These are phyloP conservation scores for Gossypium herbaceum DNA, from an alignment of 345 rosid genomes.

Conservation along the genomic window DNA sequence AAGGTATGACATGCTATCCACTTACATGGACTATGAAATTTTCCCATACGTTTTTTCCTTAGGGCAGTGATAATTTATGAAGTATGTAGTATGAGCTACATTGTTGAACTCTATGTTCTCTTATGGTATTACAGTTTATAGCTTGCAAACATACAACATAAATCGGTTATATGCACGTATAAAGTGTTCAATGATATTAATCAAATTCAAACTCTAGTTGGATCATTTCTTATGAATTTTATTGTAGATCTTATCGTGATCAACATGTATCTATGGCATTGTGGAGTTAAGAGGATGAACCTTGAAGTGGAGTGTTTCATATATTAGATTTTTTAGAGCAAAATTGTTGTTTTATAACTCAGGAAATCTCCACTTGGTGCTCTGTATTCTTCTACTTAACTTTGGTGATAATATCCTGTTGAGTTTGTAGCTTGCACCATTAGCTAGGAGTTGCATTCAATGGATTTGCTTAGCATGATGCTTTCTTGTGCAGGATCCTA, in stretches of 20 bases:
- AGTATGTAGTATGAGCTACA: neutral
- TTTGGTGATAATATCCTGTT: neutral
- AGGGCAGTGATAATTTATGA: neutral
- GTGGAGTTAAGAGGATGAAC: neutral
- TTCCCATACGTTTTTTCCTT: neutral
- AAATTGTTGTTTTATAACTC: neutral
- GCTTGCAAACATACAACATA: too few relatives aligned
- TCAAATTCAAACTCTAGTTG: neutral
- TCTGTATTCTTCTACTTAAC: neutral
- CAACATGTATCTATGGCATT: neutral
- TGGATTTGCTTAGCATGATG: constrained; percentile 14
- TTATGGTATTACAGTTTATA: too few relatives aligned
- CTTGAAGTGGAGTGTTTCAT: neutral
- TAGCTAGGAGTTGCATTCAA: neutral
- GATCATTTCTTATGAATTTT: neutral
- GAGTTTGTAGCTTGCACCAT: neutral
- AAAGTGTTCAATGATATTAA: constrained; percentile 38
- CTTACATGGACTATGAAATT: neutral
- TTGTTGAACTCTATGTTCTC: too few relatives aligned
- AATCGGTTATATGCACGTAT: constrained; percentile 41
- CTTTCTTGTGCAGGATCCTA: constrained; percentile 63
- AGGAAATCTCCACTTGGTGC: neutral
- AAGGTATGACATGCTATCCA: constrained; percentile 51
- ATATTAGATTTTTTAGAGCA: neutral
- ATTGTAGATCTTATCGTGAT: constrained; percentile 5